Evolutionary conservation across 192 early-diverging fungal species (phyloP), one percentile per base, ranked within the genome.

Genomic region (Ambispora gerdemannii): DNA sequence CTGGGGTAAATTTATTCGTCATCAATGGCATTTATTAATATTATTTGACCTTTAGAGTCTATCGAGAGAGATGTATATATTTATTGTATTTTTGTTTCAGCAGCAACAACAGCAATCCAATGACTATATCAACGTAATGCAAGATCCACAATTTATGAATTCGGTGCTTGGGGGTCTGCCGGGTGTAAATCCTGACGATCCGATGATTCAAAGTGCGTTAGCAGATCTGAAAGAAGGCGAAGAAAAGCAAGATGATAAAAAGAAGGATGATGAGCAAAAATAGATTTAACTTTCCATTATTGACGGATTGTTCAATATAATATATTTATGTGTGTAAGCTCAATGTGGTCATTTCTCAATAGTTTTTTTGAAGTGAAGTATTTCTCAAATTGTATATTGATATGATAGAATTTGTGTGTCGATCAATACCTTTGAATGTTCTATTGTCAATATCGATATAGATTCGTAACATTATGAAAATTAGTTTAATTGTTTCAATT

Each of bases 1-100:
- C n/a, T n/a, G 82, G 71, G 7, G 47, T 6, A 43, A 43, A 15
- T 43, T 43, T 15, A 43, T 6, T 15, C 6, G 15, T 15, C 6
- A 15, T 43, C 6, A 43, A 43, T 43, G 38, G 6, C 15, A 10
- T 43, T 43, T 15, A 43, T 43, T 15, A 10, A 10, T 6, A 43
- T 43, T 43, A 10, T 6, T 43, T 6, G 6, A 43, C 6, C 15
- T 10, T 15, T 43, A 6, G 38, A 43, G 15, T 10, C 15, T 43
- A 10, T 43, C 38, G 15, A 10, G 7, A 43, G 15, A 10, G 6
- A 43, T 43, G 6, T 10, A 43, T 43, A 43, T 10, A 10, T 43
- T 10, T 10, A 43, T 10, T 43, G 38, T 10, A 43, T 43, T 43
- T 43, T 43, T 43, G 6, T 15, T 10, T 43, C 15, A 43, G 6